Base-by-base conservation (phyloP, 305 asterid species). In the Solanum hybrid region DNA sequence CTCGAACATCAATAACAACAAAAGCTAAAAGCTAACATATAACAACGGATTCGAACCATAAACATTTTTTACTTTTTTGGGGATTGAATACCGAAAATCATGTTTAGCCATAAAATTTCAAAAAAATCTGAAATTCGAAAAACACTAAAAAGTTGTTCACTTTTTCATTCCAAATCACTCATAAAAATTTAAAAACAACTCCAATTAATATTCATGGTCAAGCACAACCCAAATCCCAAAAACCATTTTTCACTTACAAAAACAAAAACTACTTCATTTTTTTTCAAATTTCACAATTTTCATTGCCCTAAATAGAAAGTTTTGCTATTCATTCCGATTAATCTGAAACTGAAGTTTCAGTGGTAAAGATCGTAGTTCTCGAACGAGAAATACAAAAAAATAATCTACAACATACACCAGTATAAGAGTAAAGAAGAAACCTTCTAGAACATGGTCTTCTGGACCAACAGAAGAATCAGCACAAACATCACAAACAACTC, bases 391-490 rank as follows among this genome's bases (percentile, higher is more conserved):
- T 27, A 10, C 22, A 45, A 73, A 12, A 73, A 13, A 27, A 73
- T 3, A 13, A 27, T 73, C 87, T 83, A n/a, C 7, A 83, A 32
- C 87, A 26, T 39, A 32, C 6, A 83, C 12, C 4, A 89, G 9
- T 68, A 13, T 22, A 37, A 37, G 15, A 6, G 45, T 27, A 27
- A 83, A 7, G 65, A 82, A 32, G 89, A 91, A 88, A 91, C 98
- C 98, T 93, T 92, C 90, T 89, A 97, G 91, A 89, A 95, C 94
- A 91, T 95, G 98, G 88, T 96, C 98, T 94, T 96, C 98, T 22
- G 99, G 98, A 87, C 97, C 98, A 90, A 96, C 92, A 29, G 96
- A 93, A 89, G 99, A 94, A 93, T 97, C 99, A n/a, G 93, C 98
- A 91, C 98, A 96, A 37, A 96, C 97, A 94, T 96, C 98, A 90